These are phyloP conservation scores for Scytalidium sp. DNA, from an alignment of 2,329 filamentous ascomycete species.

Conservation along the genomic window DNA sequence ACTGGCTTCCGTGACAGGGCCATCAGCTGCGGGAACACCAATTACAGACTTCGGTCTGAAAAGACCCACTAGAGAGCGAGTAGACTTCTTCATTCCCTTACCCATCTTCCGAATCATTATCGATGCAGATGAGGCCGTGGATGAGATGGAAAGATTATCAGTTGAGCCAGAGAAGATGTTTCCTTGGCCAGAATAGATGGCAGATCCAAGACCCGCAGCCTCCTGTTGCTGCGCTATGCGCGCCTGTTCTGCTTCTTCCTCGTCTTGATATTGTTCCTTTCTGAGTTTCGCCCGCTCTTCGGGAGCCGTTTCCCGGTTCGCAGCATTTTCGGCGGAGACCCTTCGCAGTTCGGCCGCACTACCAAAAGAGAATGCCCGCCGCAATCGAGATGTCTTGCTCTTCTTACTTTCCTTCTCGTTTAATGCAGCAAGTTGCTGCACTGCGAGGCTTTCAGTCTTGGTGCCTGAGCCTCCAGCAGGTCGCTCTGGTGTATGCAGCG, in stretches of 20 bases:
- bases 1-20: conserved; percentile 62
- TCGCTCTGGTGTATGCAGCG: conserved; percentile 26
- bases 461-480: conserved; percentile 27
- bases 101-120: conserved; percentile 99
- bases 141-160: conserved; percentile 90
- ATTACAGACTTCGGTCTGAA: conserved; percentile 93
- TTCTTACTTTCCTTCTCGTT: conserved; percentile 78
- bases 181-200: conserved; percentile 85
- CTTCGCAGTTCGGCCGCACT: conserved; percentile 88
- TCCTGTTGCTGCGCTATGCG: conserved; percentile 92
- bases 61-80: conserved; percentile 84
- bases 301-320: conserved; percentile 24
- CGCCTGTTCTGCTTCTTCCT: conserved; percentile 82
- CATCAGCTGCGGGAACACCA: conserved; percentile 71
- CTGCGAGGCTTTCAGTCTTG: conserved; percentile 56
- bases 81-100: conserved; percentile 93
- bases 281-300: conserved; percentile 56
- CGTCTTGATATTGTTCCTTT: conserved; percentile 57
- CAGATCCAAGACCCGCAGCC: conserved; percentile 84
- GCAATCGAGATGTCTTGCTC: conserved; percentile 81
- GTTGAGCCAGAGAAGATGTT: conserved; percentile 87
- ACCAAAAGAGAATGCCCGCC: conserved; percentile 93
- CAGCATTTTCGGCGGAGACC: conserved; percentile 60
- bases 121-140: conserved; percentile 84
- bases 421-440: conserved; percentile 81